phyloP scores from a whole-genome alignment of 2,329 filamentous ascomycete genomes.

The Mycocentrospora acerina region DNA sequence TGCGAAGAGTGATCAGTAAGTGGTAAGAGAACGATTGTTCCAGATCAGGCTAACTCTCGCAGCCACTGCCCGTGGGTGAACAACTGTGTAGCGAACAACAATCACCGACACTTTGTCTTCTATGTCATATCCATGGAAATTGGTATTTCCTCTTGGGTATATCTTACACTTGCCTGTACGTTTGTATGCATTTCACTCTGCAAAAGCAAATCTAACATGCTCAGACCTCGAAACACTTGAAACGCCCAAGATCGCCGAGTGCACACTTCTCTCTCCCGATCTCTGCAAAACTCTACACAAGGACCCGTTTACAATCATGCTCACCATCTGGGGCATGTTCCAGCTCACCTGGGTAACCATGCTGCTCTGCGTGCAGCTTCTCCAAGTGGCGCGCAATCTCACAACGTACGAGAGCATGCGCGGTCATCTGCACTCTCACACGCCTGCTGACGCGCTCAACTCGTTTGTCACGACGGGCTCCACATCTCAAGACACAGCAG shows the following conservation, averaged over 20 bases:
- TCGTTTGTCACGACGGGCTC: slow-evolving; percentile 74
- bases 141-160: slow-evolving; percentile 72
- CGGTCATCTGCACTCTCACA: slow-evolving; percentile 64
- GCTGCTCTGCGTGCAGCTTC: slow-evolving; percentile 89
- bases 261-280: slow-evolving; percentile 72
- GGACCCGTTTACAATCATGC: slow-evolving; percentile 80
- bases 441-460: slow-evolving; percentile 62
- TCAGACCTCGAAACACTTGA: slow-evolving; percentile 65
- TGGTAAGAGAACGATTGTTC: slow-evolving; percentile 13
- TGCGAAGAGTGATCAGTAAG: slow-evolving; percentile 94
- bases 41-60: slow-evolving; percentile 18
- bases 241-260: slow-evolving; percentile 53
- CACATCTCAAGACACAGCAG: slow-evolving; percentile 59
- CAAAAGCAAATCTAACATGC: slow-evolving; percentile 32
- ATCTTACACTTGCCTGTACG: slow-evolving; percentile 72
- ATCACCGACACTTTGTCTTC: slow-evolving; percentile 91
- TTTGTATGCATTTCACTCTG: background rate
- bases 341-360: slow-evolving; percentile 97
- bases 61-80: slow-evolving; percentile 98
- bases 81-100: slow-evolving; percentile 94
- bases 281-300: slow-evolving; percentile 77
- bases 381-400: slow-evolving; percentile 88
- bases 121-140: slow-evolving; percentile 79
- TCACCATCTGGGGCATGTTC: slow-evolving; percentile 75
- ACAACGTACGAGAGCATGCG: slow-evolving; percentile 98